phyloP scores from a whole-genome alignment of 2,329 filamentous ascomycete species.

The Colletotrichum abscissum region DNA sequence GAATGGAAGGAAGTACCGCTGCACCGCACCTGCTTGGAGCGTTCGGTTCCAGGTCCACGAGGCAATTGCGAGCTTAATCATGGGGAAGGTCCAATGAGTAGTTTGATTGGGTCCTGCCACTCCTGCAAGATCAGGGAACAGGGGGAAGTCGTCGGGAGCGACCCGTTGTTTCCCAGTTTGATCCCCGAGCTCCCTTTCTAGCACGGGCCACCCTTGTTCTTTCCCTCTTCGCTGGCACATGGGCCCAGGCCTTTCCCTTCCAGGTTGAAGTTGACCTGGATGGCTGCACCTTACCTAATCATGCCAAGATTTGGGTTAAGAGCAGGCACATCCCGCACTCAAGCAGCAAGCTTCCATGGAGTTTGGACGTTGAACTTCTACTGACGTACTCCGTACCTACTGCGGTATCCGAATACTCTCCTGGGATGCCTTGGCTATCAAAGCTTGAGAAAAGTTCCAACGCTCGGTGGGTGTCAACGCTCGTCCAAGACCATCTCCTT shows the following conservation, averaged over 20 bases:
- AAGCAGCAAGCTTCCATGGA: not conserved
- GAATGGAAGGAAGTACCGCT: not conserved
- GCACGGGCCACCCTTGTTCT: slow-evolving; percentile 7
- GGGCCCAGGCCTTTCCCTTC: not conserved
- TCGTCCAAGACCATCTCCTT: not conserved
- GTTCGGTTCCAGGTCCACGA: slow-evolving; percentile 28
- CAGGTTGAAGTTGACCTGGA: not conserved
- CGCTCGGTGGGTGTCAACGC: not conserved
- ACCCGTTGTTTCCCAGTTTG: slow-evolving; percentile 34
- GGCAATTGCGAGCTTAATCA: slow-evolving; percentile 33
- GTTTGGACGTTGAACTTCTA: not conserved
- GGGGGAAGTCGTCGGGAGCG: slow-evolving; percentile 23
- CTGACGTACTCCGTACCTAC: not conserved
- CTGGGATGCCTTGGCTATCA: slow-evolving; percentile 13
- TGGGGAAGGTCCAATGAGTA: slow-evolving; percentile 13
- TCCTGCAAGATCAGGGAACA: not conserved
- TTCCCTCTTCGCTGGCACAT: not conserved
- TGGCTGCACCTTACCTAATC: not conserved
- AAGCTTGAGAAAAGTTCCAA: not conserved
- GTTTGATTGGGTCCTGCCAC: slow-evolving; percentile 16
- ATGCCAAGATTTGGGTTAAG: not conserved
- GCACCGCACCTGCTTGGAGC: not conserved
- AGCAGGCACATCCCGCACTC: too few relatives aligned
- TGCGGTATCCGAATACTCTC: not conserved
- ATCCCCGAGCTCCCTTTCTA: not conserved